These are phyloP conservation scores for Wallacemonas rigidus DNA, from an alignment of 208 protist genomes.

Conservation along the genomic window DNA sequence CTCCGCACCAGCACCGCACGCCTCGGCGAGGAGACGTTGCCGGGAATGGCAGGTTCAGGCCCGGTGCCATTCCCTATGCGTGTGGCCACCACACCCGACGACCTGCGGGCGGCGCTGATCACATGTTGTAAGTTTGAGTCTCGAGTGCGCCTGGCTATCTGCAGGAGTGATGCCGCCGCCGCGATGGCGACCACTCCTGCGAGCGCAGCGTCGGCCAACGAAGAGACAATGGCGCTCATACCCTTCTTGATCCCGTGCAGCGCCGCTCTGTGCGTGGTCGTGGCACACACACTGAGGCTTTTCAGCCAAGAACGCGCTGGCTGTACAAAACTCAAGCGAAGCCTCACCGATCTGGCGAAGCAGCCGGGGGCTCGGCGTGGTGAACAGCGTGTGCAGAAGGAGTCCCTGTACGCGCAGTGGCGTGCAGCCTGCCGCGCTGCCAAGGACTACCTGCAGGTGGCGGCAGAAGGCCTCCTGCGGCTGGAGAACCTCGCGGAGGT, in stretches of 20 bases:
- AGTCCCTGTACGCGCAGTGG: conserved; percentile 16
- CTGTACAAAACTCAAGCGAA: not conserved
- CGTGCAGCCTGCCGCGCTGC: conserved; percentile 29
- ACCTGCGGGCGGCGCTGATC: conserved; percentile 57
- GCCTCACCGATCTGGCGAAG: not conserved
- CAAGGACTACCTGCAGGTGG: conserved; percentile 72
- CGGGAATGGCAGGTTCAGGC: not conserved
- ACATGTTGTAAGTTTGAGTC: conserved; percentile 64
- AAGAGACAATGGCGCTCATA: conserved; percentile 24
- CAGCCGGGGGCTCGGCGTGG: conserved; percentile 1
- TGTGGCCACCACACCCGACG: conserved; percentile 21
- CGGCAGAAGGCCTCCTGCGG: conserved; percentile 71
- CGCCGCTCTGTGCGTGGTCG: conserved; percentile 64
- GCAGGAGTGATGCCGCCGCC: conserved; percentile 12
- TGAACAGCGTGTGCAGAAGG: not conserved
- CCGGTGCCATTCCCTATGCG: conserved; percentile 24
- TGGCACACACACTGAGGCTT: conserved; percentile 54
- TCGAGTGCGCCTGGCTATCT: conserved; percentile 44
- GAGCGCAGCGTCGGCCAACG: conserved; percentile 4
- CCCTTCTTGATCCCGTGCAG: conserved; percentile 64
- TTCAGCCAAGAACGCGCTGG: conserved; percentile 35
- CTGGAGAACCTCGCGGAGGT: conserved; percentile 67
- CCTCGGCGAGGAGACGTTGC: not conserved
- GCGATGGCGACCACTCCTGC: not conserved
- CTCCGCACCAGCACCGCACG: too few relatives aligned